Evolutionary conservation across 305 asterid genomes (phyloP).

Genomic region (Fraxinus dipetala): DNA sequence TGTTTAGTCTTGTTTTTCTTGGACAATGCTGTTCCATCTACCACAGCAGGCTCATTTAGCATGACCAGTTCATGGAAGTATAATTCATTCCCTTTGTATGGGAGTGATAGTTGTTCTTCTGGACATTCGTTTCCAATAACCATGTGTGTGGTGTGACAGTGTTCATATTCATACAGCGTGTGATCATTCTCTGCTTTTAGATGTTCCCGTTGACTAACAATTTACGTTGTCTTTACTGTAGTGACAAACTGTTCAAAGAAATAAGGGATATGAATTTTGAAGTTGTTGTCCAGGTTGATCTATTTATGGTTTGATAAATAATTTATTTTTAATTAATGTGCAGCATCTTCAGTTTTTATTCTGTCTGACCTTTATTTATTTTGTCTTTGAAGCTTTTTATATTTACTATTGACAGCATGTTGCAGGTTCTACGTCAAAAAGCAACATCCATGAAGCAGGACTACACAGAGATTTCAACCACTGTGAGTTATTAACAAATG

Average conservation of each 20-base stretch:
- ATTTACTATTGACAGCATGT: slow-evolving; percentile 44
- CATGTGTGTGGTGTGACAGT: background rate
- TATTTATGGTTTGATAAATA: slow-evolving; percentile 26
- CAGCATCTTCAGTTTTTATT: slow-evolving; percentile 12
- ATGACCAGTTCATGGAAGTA: background rate
- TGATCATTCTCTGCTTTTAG: background rate
- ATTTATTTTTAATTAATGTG: slow-evolving; percentile 9
- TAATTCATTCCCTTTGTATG: background rate
- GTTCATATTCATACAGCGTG: background rate
- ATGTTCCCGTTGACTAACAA: slow-evolving; percentile 22
- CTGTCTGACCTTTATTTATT: slow-evolving; percentile 5
- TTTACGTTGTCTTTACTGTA: slow-evolving; percentile 31
- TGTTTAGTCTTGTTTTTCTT: background rate
- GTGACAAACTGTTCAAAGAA: slow-evolving; percentile 97
- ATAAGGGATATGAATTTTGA: slow-evolving; percentile 92
- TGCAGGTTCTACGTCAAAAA: slow-evolving; percentile 97
- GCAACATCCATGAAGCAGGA: slow-evolving; percentile 99
- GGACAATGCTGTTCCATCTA: background rate
- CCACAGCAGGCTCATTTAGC: background rate
- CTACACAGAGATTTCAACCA: slow-evolving; percentile 79
- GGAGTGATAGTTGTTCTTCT: background rate
- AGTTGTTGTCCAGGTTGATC: slow-evolving; percentile 95
- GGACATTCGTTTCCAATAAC: background rate
- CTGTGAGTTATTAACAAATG: slow-evolving; percentile 48
- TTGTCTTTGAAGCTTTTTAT: slow-evolving; percentile 33